These are phyloP conservation scores for Penicillium glabrum DNA, from an alignment of 2,329 filamentous ascomycete genomes.

Conservation along the genomic window DNA sequence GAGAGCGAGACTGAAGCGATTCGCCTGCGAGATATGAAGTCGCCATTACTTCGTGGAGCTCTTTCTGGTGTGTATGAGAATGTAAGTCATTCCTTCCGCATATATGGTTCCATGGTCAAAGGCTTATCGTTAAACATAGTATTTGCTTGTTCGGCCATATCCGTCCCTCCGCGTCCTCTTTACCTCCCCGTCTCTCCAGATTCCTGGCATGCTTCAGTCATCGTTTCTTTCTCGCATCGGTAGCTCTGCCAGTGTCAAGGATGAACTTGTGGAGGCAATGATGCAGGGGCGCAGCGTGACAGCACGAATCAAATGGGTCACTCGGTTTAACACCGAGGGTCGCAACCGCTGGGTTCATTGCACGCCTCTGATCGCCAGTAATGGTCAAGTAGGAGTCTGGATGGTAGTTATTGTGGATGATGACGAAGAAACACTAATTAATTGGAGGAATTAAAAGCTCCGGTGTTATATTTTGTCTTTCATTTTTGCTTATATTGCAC, in stretches of 20 bases:
- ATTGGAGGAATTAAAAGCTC: conserved; percentile 12
- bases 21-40: conserved; percentile 43
- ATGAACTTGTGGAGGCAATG: conserved; percentile 60
- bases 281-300: conserved; percentile 69
- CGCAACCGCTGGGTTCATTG: conserved; percentile 74
- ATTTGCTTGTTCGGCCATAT: conserved; percentile 55
- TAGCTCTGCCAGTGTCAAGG: conserved; percentile 52
- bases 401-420: conserved; percentile 74
- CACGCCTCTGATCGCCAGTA: conserved; percentile 67
- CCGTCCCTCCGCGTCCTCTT: conserved; percentile 68
- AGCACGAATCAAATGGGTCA: conserved; percentile 71
- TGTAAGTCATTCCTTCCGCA: conserved; percentile 39
- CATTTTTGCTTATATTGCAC: not conserved
- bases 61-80: conserved; percentile 56
- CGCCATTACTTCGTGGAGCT: conserved; percentile 18
- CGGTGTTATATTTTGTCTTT: not conserved
- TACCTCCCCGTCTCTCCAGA: conserved; percentile 65
- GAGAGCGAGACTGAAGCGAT: conserved; percentile 26
- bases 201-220: conserved; percentile 66
- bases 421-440: conserved; percentile 42
- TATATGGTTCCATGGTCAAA: not conserved
- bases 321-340: conserved; percentile 54
- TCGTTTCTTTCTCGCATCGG: conserved; percentile 47
- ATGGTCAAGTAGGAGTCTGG: conserved; percentile 72
- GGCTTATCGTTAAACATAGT: conserved; percentile 23